A percentile compares a stretch with the other conserved stretches of the same genome.
These are phyloP conservation scores for Letharia lupina DNA, from an alignment of 495 filamentous ascomycete species.

Conservation along the genomic window DNA sequence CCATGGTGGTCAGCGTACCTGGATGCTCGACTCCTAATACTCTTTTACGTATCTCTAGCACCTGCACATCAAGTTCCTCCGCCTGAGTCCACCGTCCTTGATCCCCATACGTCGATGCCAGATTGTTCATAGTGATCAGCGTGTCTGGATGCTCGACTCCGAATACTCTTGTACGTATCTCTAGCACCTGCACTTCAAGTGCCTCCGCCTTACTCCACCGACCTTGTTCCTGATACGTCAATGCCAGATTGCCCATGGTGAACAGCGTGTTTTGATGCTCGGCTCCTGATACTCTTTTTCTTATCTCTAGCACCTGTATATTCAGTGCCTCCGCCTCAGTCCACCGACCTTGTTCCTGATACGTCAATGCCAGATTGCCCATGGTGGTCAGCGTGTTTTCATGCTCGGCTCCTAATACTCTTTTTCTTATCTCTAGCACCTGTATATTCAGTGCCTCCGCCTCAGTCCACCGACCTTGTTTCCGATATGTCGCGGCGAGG, in stretches of 20 bases:
- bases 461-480: slow-evolving; percentile 20
- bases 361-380: slow-evolving; percentile 23
- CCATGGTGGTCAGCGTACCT: slow-evolving; percentile 30
- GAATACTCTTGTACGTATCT: slow-evolving; percentile 21
- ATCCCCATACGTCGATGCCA: background rate
- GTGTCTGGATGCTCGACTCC: slow-evolving; percentile 34
- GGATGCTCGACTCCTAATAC: slow-evolving; percentile 27
- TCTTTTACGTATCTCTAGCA: slow-evolving; percentile 22
- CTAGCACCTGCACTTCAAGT: slow-evolving; percentile 22
- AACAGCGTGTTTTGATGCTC: slow-evolving; percentile 23
- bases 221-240: slow-evolving; percentile 24
- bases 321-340: slow-evolving; percentile 26
- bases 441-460: slow-evolving; percentile 21
- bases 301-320: background rate
- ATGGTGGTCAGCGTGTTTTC: slow-evolving; percentile 22
- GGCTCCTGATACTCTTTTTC: slow-evolving; percentile 8
- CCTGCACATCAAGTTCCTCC: slow-evolving; percentile 2
- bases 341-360: slow-evolving; percentile 22
- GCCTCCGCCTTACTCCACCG: slow-evolving; percentile 28
- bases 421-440: slow-evolving; percentile 24
- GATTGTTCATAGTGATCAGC: background rate
- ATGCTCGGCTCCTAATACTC: slow-evolving; percentile 26
- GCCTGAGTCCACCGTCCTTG: background rate
- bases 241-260: slow-evolving; percentile 20
- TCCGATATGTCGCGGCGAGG: slow-evolving; percentile 28